These are phyloP conservation scores for Endotrypanum monterogeii DNA, from an alignment of 208 protist genomes.

Conservation along the genomic window DNA sequence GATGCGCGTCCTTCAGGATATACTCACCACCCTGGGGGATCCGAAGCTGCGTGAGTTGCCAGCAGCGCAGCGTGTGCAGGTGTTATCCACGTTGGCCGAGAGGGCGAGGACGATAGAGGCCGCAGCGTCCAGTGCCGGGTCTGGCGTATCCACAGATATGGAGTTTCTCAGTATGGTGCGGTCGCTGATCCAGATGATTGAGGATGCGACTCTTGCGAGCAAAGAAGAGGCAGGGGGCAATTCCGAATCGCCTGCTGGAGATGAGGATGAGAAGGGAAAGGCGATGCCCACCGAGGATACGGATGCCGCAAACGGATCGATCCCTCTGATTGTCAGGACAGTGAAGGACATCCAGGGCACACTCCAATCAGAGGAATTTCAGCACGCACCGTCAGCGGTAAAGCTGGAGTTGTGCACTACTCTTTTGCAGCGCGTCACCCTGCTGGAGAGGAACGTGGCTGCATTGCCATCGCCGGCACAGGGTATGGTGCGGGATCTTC, in stretches of 20 bases:
- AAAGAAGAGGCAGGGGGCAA: neutral
- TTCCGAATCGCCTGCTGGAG: neutral
- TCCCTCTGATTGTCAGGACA: constrained; percentile 14
- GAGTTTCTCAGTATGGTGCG: constrained; percentile 18
- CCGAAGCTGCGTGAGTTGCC: constrained; percentile 16
- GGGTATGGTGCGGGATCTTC: constrained; percentile 15
- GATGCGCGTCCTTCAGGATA: constrained; percentile 17
- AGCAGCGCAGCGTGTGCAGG: constrained; percentile 20
- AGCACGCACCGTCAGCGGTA: constrained; percentile 16
- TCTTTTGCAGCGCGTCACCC: constrained; percentile 12
- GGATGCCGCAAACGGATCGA: neutral
- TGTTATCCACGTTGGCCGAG: constrained; percentile 9
- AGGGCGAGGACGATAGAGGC: constrained; percentile 11
- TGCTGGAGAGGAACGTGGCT: constrained; percentile 9
- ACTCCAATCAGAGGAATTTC: constrained; percentile 23
- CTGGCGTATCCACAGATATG: neutral
- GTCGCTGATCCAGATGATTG: constrained; percentile 11
- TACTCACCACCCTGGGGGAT: constrained; percentile 13
- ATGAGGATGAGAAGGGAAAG: neutral
- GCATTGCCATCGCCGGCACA: constrained; percentile 13
- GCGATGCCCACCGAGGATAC: neutral
- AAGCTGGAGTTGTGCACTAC: constrained; percentile 16
- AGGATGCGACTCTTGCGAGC: constrained; percentile 5
- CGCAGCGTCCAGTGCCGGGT: constrained; percentile 6
- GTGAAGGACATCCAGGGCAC: constrained; percentile 21